Evolutionary conservation across 768 basidiomycete species (phyloP), one percentile per base, ranked within the genome.

Genomic region (Kwoniella mangroviensis): DNA sequence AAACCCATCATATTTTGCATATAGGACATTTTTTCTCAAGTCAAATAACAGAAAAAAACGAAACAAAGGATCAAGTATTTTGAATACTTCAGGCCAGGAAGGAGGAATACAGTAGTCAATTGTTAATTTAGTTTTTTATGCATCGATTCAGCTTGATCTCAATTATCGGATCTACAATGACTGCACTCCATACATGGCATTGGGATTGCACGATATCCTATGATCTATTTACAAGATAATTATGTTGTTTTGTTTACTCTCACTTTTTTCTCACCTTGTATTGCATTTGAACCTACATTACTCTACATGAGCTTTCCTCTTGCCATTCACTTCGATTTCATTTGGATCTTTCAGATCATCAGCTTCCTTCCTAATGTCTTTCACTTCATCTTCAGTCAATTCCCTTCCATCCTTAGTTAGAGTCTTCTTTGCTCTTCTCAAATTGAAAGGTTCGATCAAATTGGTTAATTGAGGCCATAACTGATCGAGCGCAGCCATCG

Each of bases 391-490:
- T 34, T 76, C 65, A 10, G 34, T 40, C 24, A 65, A 42, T 41
- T 62, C 75, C 53, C 68, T 55, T 15, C 53, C 67, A 19, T 43
- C 26, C 26, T 60, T 40, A 15, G 21, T 42, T 15, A 60, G 13
- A n/a, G 58, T 60, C 22, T 60, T 60, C 68, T 61, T 53, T 4
- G 26, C 28, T 19, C 76, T 24, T 21, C 69, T 67, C 17, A 82
- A 70, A 4, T 77, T 76, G 66, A 75, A 82, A 26, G 79, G 81
- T 45, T 81, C 79, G 65, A 83, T 74, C 43, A 83, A 70, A 43
- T 66, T 75, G 65, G 75, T 70, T 22, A 83, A 67, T 69, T 81
- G 75, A 6, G 82, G 82, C 82, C 82, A 83, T 26, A 83, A 75
- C 82, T 83, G 76, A 75, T 81, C 76, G 70, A 83, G 65, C 5